A percentile compares a stretch with the other conserved stretches of the same genome.
Evolutionary conservation across 352 stramenopile species (phyloP).

Genomic region (Globisporangium uncinulatum): DNA sequence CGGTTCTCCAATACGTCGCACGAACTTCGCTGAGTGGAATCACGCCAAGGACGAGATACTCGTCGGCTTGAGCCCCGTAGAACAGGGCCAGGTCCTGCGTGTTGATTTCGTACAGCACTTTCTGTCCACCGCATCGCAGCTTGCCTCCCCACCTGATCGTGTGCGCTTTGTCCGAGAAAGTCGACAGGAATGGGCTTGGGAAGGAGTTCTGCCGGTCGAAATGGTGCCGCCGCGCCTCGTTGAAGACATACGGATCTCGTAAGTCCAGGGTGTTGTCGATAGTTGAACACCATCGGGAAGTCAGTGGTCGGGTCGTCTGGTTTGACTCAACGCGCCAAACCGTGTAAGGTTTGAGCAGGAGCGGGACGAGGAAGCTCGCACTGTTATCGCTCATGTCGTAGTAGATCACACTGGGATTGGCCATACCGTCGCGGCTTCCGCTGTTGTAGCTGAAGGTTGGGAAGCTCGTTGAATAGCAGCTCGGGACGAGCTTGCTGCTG

Average conservation of each 20-base stretch:
- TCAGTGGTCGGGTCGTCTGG: background rate
- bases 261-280: too few species aligned
- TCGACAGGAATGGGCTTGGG: background rate
- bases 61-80: background rate
- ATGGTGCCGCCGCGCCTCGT: background rate
- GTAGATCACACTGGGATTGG: background rate
- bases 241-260: background rate
- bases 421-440: background rate
- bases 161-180: background rate
- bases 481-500: too few species aligned
- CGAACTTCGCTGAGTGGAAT: background rate
- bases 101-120: background rate
- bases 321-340: background rate
- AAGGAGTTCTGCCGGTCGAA: background rate
- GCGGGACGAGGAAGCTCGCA: background rate
- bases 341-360: background rate
- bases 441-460: too few species aligned
- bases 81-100: background rate
- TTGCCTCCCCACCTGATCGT: background rate
- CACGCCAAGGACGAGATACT: background rate
- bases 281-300: too few species aligned
- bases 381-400: background rate
- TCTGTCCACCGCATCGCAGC: background rate
- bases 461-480: too few species aligned
- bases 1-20: too few species aligned